Conservation (phyloP, 1,139 yeast genomes). For the Geotrichum phurueaensis region DNA sequence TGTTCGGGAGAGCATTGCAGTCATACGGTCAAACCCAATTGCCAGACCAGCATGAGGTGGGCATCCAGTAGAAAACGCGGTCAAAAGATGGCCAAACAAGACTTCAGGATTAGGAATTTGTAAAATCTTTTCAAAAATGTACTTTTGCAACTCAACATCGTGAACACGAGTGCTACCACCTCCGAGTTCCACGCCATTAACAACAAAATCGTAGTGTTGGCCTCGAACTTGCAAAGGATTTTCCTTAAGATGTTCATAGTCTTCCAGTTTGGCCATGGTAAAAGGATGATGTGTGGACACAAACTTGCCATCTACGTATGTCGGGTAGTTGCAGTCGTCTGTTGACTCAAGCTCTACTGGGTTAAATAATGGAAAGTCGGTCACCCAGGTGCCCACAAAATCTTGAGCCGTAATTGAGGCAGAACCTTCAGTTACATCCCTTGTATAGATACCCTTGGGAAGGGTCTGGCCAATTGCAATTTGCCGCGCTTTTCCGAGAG, state of each 20-base stretch:
- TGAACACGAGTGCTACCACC: slow-evolving; percentile 97
- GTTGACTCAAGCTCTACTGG: slow-evolving; percentile 47
- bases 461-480: slow-evolving; percentile 45
- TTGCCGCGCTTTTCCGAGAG: slow-evolving; percentile 81
- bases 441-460: slow-evolving; percentile 18
- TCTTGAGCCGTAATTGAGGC: slow-evolving; percentile 26
- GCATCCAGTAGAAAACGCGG: slow-evolving; percentile 82
- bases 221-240: slow-evolving; percentile 68
- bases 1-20: slow-evolving; percentile 79
- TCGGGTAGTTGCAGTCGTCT: slow-evolving; percentile 48
- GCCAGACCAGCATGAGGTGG: slow-evolving; percentile 99
- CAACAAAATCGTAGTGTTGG: slow-evolving; percentile 90
- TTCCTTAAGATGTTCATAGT: slow-evolving; percentile 49
- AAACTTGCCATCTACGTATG: slow-evolving; percentile 44
- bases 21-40: slow-evolving; percentile 85
- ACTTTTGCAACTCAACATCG: slow-evolving; percentile 69
- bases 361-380: slow-evolving; percentile 82
- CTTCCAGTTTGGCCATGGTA: slow-evolving; percentile 77
- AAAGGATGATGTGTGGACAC: slow-evolving; percentile 94
- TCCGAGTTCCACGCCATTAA: slow-evolving; percentile 93
- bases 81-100: slow-evolving; percentile 80
- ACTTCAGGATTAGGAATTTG: slow-evolving; percentile 43
- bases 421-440: slow-evolving; percentile 6
- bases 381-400: slow-evolving; percentile 80
- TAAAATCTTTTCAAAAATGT: slow-evolving; percentile 40